Evolutionary conservation across 371 early-diverging fungal genomes (phyloP).

Genomic region (Cokeromyces recurvatus): DNA sequence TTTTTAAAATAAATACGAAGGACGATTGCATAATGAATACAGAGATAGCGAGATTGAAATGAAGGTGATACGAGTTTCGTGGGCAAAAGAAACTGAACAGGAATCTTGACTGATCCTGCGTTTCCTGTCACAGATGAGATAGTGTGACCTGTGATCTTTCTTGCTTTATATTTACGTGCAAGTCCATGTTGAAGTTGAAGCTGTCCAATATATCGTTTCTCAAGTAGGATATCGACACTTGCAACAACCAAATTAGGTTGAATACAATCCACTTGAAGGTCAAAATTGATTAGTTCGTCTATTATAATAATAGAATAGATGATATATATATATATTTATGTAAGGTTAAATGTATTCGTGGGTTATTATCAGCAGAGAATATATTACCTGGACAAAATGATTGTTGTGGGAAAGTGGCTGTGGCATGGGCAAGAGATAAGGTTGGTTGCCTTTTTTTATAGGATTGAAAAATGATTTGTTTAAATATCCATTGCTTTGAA

Average conservation of each 20-base stretch:
- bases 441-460: too few species aligned
- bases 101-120: conserved; percentile 9
- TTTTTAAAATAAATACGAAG: conserved; percentile 19
- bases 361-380: neutral
- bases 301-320: neutral
- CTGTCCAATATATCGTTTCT: conserved; percentile 24
- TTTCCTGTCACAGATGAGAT: conserved; percentile 14
- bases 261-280: conserved; percentile 12
- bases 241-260: conserved; percentile 16
- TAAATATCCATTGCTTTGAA: conserved; percentile 24
- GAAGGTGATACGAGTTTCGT: conserved; percentile 33
- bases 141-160: conserved; percentile 7
- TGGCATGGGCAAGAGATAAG: conserved; percentile 22
- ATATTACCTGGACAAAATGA: conserved; percentile 35
- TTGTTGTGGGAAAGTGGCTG: conserved; percentile 21
- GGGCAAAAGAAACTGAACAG: conserved; percentile 27
- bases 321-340: too few species aligned
- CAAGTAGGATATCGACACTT: conserved; percentile 11
- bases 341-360: too few species aligned
- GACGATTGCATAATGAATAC: conserved; percentile 24
- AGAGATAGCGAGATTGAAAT: conserved; percentile 25
- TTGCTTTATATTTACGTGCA: conserved; percentile 13
- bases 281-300: conserved; percentile 24
- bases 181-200: conserved; percentile 27
- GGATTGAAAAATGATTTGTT: conserved; percentile 14